Conservation (phyloP, 805 yeast species). For the Kodamaea fukazawae region DNA sequence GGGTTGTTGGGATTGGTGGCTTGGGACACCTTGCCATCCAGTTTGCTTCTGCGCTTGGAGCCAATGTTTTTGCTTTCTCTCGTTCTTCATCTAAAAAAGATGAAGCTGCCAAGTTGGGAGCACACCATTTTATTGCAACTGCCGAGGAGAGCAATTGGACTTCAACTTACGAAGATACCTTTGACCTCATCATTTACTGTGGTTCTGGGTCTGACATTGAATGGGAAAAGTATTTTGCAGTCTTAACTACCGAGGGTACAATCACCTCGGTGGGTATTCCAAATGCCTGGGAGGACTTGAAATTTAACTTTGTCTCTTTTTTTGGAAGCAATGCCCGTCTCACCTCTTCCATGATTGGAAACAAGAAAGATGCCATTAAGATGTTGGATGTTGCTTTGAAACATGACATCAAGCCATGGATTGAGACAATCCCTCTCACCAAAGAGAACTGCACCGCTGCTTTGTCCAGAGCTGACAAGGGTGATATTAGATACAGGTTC, state of each 20-base stretch:
- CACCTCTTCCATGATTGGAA: conserved; percentile 32
- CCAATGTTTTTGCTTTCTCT: conserved; percentile 56
- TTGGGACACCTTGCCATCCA: conserved; percentile 61
- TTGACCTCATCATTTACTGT: conserved; percentile 50
- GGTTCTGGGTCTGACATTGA: conserved; percentile 32
- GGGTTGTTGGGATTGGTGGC: conserved; percentile 64
- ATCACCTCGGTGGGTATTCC: conserved; percentile 28
- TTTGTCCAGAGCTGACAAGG: conserved; percentile 27
- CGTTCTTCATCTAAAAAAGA: conserved; percentile 48
- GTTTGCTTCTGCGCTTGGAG: conserved; percentile 60
- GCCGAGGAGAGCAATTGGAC: conserved; percentile 33
- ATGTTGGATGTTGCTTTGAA: conserved; percentile 38
- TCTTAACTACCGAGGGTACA: conserved; percentile 21
- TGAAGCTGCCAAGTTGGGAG: conserved; percentile 54
- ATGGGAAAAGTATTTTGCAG: conserved; percentile 17
- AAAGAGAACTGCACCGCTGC: conserved; percentile 31
- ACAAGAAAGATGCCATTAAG: conserved; percentile 29
- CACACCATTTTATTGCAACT: conserved; percentile 52
- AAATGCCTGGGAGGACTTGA: conserved; percentile 18
- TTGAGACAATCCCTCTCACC: conserved; percentile 33
- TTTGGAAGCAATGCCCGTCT: conserved; percentile 23
- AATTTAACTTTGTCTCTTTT: conserved; percentile 20
- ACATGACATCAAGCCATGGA: conserved; percentile 30
- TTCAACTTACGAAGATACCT: conserved; percentile 18
- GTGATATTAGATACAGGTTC: conserved; percentile 46